Evolutionary conservation across 768 basidiomycete genomes (phyloP), one percentile per base, ranked within the genome.

Genomic region (Suillus subaureus): DNA sequence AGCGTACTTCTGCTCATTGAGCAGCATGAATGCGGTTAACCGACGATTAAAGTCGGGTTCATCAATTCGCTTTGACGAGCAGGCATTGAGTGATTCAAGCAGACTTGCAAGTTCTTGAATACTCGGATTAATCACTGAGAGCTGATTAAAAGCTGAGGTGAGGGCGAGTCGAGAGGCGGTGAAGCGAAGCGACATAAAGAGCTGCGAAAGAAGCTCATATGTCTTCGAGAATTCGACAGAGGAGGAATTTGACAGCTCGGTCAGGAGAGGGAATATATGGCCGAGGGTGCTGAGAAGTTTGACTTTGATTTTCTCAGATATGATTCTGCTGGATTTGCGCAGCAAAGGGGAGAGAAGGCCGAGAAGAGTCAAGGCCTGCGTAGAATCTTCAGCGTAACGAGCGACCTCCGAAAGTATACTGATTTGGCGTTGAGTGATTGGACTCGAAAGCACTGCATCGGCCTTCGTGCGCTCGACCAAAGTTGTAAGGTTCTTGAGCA

Each of bases 41-140:
- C 97, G 90, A 35, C 87, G 84, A 64, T 96, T 93, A 69, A 97
- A 98, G 75, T 99, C 94, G 3, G 96, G 93, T 72, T 99, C 96
- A 64, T 97, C 94, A 40, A 95, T 76, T 8, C 95, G 85, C 70
- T 88, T 91, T 1, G 76, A 75, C 1, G 96, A 97, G 73, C 90
- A 99, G 0, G 97, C 89, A 71, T 99, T 99, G 68, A 99, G 82
- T 0, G 83, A 82, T 9, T 83, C 84, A 62, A 94, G 70, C 6
- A 96, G 76, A 8, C 80, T 75, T 1, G 89, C 84, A 1, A 93
- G 65, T 39, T 70, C 64, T 49, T 77, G 70, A 23, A 94, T 78
- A 3, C 81, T 76, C 0, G 86, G 69, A n/a, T 74, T 63, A 9
- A 73, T 31, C 2, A 26, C 55, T n/a, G 82, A 80, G 31, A 91